Percentiles rank a stretch among this genome's conserved stretches.
Conservation (phyloP, 352 stramenopile genomes). For the Phytophthora ohioensis region DNA sequence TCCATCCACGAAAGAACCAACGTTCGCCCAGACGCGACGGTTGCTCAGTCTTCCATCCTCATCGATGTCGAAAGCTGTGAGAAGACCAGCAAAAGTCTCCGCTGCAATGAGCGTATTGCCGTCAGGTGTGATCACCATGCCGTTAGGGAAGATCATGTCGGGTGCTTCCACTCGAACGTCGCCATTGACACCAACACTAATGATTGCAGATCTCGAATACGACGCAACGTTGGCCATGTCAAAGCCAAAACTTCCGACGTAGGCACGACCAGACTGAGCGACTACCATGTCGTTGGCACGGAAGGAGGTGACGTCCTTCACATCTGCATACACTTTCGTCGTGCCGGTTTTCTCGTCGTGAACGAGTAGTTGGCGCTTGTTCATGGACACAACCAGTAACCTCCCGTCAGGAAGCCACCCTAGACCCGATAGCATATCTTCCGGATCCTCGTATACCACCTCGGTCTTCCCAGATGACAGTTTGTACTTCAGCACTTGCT, state of each 20-base stretch:
- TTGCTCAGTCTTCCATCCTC: slow-evolving; percentile 55
- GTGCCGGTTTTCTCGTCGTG: slow-evolving; percentile 40
- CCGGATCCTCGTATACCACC: slow-evolving; percentile 45
- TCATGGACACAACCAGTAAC: slow-evolving; percentile 59
- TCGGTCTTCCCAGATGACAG: slow-evolving; percentile 38
- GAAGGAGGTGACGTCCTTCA: slow-evolving; percentile 50
- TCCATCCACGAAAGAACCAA: slow-evolving; percentile 56
- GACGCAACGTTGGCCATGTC: slow-evolving; percentile 38
- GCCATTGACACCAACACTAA: slow-evolving; percentile 49
- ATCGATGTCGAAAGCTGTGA: slow-evolving; percentile 68
- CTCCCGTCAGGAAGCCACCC: slow-evolving; percentile 63
- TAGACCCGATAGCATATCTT: slow-evolving; percentile 61
- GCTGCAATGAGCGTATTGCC: slow-evolving; percentile 71
- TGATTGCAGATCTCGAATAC: slow-evolving; percentile 55
- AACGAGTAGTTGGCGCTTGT: slow-evolving; percentile 49
- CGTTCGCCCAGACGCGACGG: slow-evolving; percentile 58
- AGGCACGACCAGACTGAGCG: slow-evolving; percentile 41
- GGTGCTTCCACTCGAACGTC: slow-evolving; percentile 52
- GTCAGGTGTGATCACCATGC: slow-evolving; percentile 69
- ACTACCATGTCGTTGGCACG: slow-evolving; percentile 73
- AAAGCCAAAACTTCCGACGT: slow-evolving; percentile 72
- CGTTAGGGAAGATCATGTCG: slow-evolving; percentile 73
- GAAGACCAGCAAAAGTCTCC: slow-evolving; percentile 54
- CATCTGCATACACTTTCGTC: slow-evolving; percentile 49
- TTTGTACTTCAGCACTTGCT: slow-evolving; percentile 59